Evolutionary conservation across 148 eudicot species (phyloP).

Genomic region (Tetragonia tetragonoides): DNA sequence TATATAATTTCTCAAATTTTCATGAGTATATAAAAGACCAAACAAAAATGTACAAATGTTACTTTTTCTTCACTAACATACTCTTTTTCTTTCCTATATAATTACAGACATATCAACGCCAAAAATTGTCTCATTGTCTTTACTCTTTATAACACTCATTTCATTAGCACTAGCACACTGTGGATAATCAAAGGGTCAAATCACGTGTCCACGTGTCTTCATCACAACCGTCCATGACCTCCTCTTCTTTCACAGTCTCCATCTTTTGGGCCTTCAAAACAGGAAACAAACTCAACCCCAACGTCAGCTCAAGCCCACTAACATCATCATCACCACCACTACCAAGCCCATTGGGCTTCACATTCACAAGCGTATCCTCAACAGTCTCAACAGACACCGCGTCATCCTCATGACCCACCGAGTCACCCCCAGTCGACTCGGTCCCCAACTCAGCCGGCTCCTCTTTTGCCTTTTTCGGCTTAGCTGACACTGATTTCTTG

Average conservation of each 20-base stretch:
- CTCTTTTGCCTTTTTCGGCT: not conserved
- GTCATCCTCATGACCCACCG: slow-evolving; percentile 10
- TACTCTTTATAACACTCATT: too few species aligned
- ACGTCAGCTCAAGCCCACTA: not conserved
- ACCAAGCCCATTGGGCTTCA: slow-evolving; percentile 6
- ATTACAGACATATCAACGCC: too few species aligned
- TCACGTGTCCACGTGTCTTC: not conserved
- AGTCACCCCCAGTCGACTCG: slow-evolving; percentile 12
- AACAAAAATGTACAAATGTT: too few species aligned
- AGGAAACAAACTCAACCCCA: slow-evolving; percentile 19
- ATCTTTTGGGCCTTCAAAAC: not conserved
- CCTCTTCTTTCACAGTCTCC: not conserved
- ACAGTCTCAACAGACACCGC: not conserved
- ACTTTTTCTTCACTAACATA: too few species aligned
- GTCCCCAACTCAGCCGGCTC: not conserved
- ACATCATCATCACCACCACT: not conserved
- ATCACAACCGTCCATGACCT: not conserved
- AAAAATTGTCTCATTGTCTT: too few species aligned
- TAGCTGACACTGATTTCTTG: not conserved
- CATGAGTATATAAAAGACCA: too few species aligned
- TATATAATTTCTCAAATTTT: too few species aligned
- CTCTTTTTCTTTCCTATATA: too few species aligned
- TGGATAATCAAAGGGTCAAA: not conserved
- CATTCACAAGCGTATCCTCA: slow-evolving; percentile 18
- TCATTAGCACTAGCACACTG: too few species aligned